A percentile compares a stretch with the other conserved stretches of the same genome.
Evolutionary conservation across 495 filamentous ascomycete species (phyloP).

Genomic region (Beverwykella pulmonaria): DNA sequence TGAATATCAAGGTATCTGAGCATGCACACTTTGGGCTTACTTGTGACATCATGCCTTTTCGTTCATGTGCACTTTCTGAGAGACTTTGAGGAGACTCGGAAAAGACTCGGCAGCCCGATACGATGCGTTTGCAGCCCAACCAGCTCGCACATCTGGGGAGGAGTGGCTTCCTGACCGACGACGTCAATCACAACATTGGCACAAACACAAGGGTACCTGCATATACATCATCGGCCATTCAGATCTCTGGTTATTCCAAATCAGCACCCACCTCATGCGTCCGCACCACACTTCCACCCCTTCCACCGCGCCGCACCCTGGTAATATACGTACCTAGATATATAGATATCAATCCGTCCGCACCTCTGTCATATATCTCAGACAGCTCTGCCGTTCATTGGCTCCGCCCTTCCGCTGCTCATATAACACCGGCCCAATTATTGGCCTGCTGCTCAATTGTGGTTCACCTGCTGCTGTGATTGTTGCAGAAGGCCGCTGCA

Average conservation of each 20-base stretch:
- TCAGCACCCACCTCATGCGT: neutral
- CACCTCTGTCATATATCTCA: neutral
- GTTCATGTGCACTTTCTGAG: neutral
- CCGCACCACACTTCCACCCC: neutral
- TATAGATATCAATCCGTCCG: neutral
- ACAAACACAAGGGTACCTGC: neutral
- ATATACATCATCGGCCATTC: neutral
- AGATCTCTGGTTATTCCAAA: neutral
- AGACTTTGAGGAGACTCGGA: neutral
- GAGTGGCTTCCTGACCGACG: neutral
- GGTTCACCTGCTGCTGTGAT: neutral
- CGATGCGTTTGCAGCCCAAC: neutral
- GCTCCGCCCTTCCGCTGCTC: neutral
- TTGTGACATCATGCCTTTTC: too few relatives aligned
- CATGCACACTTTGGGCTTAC: neutral
- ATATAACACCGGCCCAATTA: neutral
- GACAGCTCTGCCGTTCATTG: neutral
- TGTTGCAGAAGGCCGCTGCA: neutral
- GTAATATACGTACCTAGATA: neutral
- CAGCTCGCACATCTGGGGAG: neutral
- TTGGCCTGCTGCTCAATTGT: neutral
- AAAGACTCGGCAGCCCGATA: neutral
- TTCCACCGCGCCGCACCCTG: neutral
- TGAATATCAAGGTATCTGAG: slow-evolving; percentile 17
- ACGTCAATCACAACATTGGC: neutral